A percentile compares a stretch with the other conserved stretches of the same genome.
These are phyloP conservation scores for Darksidea phi DNA, from an alignment of 495 filamentous ascomycete species.

Conservation along the genomic window DNA sequence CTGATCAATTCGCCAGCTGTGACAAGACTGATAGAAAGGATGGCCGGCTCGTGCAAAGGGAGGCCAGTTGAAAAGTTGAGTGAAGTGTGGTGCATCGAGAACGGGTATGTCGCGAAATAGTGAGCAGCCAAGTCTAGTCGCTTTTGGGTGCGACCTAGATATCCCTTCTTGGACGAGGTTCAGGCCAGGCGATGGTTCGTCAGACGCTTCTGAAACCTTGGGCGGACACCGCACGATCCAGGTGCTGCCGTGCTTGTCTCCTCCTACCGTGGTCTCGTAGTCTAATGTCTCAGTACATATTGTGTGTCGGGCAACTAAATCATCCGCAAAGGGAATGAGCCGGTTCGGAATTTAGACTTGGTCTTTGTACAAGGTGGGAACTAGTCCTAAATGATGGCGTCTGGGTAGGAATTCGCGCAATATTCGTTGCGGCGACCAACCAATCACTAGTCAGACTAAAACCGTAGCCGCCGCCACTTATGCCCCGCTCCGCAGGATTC, in stretches of 20 bases:
- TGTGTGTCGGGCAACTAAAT: slow-evolving; percentile 83
- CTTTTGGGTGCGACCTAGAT: slow-evolving; percentile 84
- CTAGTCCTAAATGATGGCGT: not conserved
- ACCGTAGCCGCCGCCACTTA: not conserved
- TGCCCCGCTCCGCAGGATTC: not conserved
- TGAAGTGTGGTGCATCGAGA: slow-evolving; percentile 73
- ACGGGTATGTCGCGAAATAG: slow-evolving; percentile 84
- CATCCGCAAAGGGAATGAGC: slow-evolving; percentile 88
- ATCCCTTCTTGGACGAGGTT: slow-evolving; percentile 86
- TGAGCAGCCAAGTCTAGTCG: slow-evolving; percentile 80
- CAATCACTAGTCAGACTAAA: not conserved
- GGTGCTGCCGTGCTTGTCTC: slow-evolving; percentile 95
- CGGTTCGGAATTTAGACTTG: slow-evolving; percentile 65
- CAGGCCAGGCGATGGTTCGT: slow-evolving; percentile 87
- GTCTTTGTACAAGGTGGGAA: slow-evolving; percentile 78
- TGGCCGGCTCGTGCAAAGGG: too few relatives aligned
- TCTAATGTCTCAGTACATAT: slow-evolving; percentile 89
- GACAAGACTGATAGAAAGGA: too few relatives aligned
- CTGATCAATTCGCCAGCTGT: too few relatives aligned
- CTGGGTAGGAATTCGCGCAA: not conserved
- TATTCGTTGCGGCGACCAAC: not conserved
- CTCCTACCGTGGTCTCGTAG: slow-evolving; percentile 92
- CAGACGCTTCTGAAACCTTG: slow-evolving; percentile 81
- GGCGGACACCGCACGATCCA: slow-evolving; percentile 87
- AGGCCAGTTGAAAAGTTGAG: not conserved